Conservation (phyloP, 768 basidiomycete species). For the Serpula lacrymans region DNA sequence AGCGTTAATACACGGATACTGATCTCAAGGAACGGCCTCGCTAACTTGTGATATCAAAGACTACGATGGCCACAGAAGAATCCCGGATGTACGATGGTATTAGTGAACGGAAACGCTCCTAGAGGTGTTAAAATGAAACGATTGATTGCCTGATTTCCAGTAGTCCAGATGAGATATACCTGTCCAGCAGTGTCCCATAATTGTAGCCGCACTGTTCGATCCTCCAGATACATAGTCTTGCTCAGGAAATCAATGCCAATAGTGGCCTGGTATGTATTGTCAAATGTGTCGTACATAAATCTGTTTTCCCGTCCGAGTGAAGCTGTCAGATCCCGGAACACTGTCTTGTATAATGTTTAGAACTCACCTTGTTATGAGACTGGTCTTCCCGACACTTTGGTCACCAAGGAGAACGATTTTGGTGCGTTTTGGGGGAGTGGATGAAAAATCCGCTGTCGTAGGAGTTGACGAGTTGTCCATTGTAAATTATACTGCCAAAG, state of each 20-base stretch:
- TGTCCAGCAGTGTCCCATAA: slow-evolving; percentile 99
- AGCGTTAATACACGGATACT: slow-evolving; percentile 5
- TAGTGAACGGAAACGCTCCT: slow-evolving; percentile 96
- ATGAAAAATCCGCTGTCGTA: slow-evolving; percentile 78
- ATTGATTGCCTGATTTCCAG: no score
- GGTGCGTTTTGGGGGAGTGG: slow-evolving; percentile 87
- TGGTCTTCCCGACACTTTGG: slow-evolving; percentile 98
- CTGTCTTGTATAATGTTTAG: slow-evolving; percentile 7
- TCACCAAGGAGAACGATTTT: slow-evolving; percentile 96
- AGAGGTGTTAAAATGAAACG: no score
- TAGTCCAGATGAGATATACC: slow-evolving; percentile 43
- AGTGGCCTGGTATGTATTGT: slow-evolving; percentile 98
- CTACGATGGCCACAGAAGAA: slow-evolving; percentile 97
- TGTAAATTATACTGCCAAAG: background rate
- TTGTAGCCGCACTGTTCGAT: slow-evolving; percentile 95
- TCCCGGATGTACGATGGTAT: slow-evolving; percentile 99
- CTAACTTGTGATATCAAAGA: slow-evolving; percentile 98
- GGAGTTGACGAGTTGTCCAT: slow-evolving; percentile 64
- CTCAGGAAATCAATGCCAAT: slow-evolving; percentile 99
- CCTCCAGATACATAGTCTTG: slow-evolving; percentile 99
- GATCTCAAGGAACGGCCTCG: slow-evolving; percentile 12
- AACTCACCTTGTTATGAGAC: slow-evolving; percentile 88
- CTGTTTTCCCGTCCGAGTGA: slow-evolving; percentile 34
- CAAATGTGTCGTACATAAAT: slow-evolving; percentile 99
- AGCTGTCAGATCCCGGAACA: slow-evolving; percentile 6